A percentile compares a stretch with the other conserved stretches of the same genome.
Conservation (phyloP, 116 monocot species). For the Posidonia oceanica region DNA sequence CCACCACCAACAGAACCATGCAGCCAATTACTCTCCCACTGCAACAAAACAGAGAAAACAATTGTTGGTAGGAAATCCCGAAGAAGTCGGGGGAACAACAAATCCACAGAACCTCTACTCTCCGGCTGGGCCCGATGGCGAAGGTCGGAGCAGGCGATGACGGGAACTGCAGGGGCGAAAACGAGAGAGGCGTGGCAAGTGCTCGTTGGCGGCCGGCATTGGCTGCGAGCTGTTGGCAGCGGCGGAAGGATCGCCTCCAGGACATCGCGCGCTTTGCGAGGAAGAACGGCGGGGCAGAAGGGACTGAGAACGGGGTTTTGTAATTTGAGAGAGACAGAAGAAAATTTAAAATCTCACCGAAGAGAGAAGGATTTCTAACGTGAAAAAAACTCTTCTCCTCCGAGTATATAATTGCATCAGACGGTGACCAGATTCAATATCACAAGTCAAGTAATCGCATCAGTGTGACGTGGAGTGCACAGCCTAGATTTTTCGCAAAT, state of each 20-base stretch:
- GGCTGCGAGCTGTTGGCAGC: neutral
- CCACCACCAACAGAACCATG: neutral
- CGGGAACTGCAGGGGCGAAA: neutral
- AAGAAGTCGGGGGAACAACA: neutral
- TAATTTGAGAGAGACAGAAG: no score
- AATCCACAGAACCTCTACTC: neutral
- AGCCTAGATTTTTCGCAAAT: no score
- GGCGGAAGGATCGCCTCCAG: conserved; percentile 5
- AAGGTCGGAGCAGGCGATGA: neutral
- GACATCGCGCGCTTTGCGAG: neutral
- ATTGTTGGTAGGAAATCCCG: neutral
- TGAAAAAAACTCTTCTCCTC: no score
- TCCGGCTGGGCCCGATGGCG: neutral
- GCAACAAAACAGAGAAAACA: neutral
- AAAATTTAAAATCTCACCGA: no score
- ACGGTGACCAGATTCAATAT: no score
- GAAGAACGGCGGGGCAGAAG: neutral
- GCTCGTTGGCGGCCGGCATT: neutral
- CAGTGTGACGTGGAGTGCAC: no score
- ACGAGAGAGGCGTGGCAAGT: neutral
- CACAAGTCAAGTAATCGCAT: no score
- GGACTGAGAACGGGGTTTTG: no score
- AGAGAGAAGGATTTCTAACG: no score
- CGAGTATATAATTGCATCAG: no score
- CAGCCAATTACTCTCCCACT: neutral